phyloP scores from a whole-genome alignment of 495 filamentous ascomycete genomes.

The Penicillium maclennaniae region DNA sequence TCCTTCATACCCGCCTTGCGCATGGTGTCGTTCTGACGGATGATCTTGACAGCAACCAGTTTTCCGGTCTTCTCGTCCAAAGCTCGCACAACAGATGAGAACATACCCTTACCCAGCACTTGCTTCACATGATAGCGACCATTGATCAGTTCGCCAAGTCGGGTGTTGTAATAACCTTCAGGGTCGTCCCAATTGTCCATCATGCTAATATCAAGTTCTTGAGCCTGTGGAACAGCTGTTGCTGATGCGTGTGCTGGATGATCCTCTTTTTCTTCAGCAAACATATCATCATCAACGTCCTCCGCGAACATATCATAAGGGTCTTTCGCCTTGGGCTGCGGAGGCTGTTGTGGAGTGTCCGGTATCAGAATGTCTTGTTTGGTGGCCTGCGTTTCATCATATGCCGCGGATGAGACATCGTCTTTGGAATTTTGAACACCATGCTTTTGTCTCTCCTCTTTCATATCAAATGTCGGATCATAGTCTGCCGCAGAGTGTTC shows the following conservation, averaged over 20 bases:
- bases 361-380: slow-evolving; percentile 56
- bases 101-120: slow-evolving; percentile 91
- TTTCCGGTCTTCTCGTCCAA: slow-evolving; percentile 67
- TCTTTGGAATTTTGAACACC: slow-evolving; percentile 52
- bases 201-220: slow-evolving; percentile 73
- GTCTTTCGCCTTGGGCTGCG: slow-evolving; percentile 42
- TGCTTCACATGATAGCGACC: slow-evolving; percentile 82
- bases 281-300: slow-evolving; percentile 87
- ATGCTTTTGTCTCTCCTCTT: slow-evolving; percentile 75
- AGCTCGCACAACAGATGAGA: slow-evolving; percentile 92
- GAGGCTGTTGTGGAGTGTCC: slow-evolving; percentile 35
- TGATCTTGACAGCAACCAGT: slow-evolving; percentile 87
- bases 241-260: slow-evolving; percentile 40
- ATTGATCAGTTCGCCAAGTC: slow-evolving; percentile 83
- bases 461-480: slow-evolving; percentile 89
- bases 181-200: slow-evolving; percentile 91
- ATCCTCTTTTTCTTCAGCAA: slow-evolving; percentile 59
- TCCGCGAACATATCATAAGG: slow-evolving; percentile 97
- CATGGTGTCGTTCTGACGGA: slow-evolving; percentile 91
- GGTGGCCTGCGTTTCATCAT: slow-evolving; percentile 56
- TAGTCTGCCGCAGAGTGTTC: slow-evolving; percentile 94
- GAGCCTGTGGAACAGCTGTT: slow-evolving; percentile 52
- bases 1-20: slow-evolving; percentile 92
- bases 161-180: slow-evolving; percentile 92
- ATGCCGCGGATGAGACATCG: slow-evolving; percentile 54